phyloP scores from a whole-genome alignment of 257 asterid genomes.

The Henckelia pumila region DNA sequence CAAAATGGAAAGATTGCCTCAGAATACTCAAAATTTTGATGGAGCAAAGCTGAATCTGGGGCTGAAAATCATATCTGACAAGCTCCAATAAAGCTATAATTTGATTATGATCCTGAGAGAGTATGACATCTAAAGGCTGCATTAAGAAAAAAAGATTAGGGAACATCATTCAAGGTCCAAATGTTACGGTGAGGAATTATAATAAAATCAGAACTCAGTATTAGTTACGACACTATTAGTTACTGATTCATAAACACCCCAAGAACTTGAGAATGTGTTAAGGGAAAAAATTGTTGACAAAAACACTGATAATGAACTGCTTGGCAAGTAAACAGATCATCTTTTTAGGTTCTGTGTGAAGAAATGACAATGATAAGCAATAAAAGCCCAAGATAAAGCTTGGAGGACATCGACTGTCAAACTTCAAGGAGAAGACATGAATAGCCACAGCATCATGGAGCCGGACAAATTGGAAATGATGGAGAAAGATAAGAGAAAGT shows the following conservation, averaged over 20 bases:
- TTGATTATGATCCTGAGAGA: slow-evolving; percentile 88
- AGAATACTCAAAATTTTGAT: slow-evolving; percentile 82
- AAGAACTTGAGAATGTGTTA: not conserved
- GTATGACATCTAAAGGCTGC: slow-evolving; percentile 96
- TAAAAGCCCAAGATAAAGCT: not conserved
- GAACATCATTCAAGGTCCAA: slow-evolving; percentile 15
- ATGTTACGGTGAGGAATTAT: slow-evolving; percentile 11
- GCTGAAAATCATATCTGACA: slow-evolving; percentile 85
- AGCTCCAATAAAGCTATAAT: slow-evolving; percentile 77
- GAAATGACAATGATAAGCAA: slow-evolving; percentile 5
- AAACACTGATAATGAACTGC: not conserved
- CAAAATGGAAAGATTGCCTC: slow-evolving; percentile 44
- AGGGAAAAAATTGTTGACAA: too few relatives aligned
- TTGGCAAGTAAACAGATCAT: slow-evolving; percentile 2
- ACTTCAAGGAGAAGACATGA: too few relatives aligned
- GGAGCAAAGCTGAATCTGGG: slow-evolving; percentile 78
- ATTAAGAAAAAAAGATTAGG: slow-evolving; percentile 26
- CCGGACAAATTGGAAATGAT: too few relatives aligned
- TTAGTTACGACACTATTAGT: not conserved
- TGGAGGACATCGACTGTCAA: not conserved
- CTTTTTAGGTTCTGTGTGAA: slow-evolving; percentile 10
- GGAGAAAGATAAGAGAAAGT: too few relatives aligned
- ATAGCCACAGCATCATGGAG: too few relatives aligned
- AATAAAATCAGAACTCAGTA: not conserved
- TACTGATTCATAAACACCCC: not conserved